Evolutionary conservation across 805 yeast genomes (phyloP).

Genomic region (Candida cerambycidarum): DNA sequence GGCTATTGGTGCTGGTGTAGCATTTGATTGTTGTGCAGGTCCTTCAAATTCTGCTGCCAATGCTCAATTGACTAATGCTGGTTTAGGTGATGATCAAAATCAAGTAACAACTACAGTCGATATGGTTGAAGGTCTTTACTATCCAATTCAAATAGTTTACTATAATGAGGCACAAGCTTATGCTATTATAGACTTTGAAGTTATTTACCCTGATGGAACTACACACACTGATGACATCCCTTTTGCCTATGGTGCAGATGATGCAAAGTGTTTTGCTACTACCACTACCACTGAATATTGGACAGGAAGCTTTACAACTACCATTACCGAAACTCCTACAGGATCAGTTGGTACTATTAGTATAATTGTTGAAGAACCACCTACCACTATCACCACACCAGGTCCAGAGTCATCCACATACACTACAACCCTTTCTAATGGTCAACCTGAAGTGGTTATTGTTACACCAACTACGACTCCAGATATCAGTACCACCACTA

Average conservation of each 20-base stretch:
- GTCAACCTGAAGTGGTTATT: neutral
- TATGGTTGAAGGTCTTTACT: neutral
- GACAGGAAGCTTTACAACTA: neutral
- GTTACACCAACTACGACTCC: neutral
- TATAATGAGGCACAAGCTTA: neutral
- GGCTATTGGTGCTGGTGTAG: neutral
- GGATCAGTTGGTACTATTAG: neutral
- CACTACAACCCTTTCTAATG: slow-evolving; percentile 1
- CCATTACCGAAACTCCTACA: too few relatives aligned
- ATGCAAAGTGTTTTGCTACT: neutral
- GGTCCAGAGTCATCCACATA: neutral
- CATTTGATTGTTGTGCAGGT: neutral
- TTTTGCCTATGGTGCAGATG: neutral
- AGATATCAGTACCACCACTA: neutral
- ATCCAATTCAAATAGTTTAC: slow-evolving; percentile 1
- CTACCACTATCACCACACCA: slow-evolving; percentile 1
- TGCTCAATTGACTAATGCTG: neutral
- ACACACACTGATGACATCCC: neutral
- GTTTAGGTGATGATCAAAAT: neutral
- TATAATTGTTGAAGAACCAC: neutral
- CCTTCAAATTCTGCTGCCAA: neutral
- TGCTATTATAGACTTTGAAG: neutral
- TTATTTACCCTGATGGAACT: slow-evolving; percentile 1
- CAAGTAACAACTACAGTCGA: neutral
- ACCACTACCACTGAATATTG: slow-evolving; percentile 1